Base-by-base conservation (phyloP, 2,329 filamentous ascomycete genomes). In the Colletotrichum tanaceti region DNA sequence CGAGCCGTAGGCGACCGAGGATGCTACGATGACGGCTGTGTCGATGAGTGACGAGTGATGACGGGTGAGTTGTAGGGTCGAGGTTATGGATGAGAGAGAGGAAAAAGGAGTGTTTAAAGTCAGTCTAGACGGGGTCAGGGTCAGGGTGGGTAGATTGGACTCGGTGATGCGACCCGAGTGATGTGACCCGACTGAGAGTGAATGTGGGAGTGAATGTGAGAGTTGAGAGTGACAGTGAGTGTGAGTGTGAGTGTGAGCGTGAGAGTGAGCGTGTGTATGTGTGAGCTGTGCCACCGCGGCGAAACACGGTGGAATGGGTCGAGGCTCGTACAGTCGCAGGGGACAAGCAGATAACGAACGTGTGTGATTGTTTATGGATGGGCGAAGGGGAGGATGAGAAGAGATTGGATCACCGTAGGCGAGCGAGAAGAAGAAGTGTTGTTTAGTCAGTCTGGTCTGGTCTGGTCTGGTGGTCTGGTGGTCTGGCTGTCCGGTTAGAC, bases 291-390 rank as follows among this genome's bases (percentile, higher is more conserved):
- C 65, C 65, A 65, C 65, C 18, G 35, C 65, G 47, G 49, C 62
- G 55, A 68, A 65, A 65, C 62, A 68, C 65, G 44, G 43, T 59
- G 65, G 55, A 61, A 61, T 60, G 65, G 58, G 50, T 38, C 55
- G 58, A 55, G 47, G 38, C 55, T 65, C 65, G 61, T 59, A 54
- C 39, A 68, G 47, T 65, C 47, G 39, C 53, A 35, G n/a, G n/a
- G 43, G 38, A 35, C 28, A 32, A 49, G n/a, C 20, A 41, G 20
- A 24, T 5, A 20, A 47, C 14, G 43, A 16, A 38, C 4, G 32
- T 6, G 32, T 32, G 58, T 20, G 39, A n/a, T n/a, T 13, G 28
- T 41, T 44, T 57, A 62, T 43, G 58, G 10, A 10, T 5, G 11
- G 1, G n/a, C 9, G 16, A n/a, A 41, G 20, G 32, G 28, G 14